Evolutionary conservation across 2,329 filamentous ascomycete genomes (phyloP).

Genomic region (Trichoderma afroharzianum): DNA sequence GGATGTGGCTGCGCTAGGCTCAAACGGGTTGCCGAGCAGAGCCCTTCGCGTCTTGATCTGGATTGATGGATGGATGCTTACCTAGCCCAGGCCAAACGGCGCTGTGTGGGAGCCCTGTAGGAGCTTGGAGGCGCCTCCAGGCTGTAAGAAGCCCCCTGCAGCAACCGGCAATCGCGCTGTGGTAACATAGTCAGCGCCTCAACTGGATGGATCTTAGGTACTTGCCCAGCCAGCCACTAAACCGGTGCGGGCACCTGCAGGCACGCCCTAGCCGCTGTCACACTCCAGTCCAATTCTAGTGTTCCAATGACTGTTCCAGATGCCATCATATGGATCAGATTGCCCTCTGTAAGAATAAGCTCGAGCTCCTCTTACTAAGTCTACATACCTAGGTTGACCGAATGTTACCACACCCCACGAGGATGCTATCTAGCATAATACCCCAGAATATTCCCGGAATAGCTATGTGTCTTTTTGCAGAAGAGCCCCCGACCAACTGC

Average conservation of each 20-base stretch:
- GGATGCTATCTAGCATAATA: background rate
- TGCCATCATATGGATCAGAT: background rate
- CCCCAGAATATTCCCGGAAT: background rate
- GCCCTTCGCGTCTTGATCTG: background rate
- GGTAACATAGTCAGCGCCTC: background rate
- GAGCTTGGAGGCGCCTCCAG: background rate
- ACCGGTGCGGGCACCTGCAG: background rate
- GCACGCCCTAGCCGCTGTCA: background rate
- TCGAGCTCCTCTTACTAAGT: background rate
- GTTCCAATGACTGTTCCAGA: background rate
- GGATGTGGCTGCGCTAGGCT: background rate
- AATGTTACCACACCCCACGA: background rate
- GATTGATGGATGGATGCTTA: too few relatives aligned
- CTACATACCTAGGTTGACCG: background rate
- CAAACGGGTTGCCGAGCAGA: background rate
- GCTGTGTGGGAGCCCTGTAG: background rate
- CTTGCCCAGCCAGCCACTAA: slow-evolving; percentile 1
- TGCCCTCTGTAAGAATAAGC: background rate
- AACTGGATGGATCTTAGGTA: background rate
- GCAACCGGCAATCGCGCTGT: background rate
- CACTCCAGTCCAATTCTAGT: background rate
- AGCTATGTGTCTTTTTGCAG: background rate
- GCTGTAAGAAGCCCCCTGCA: background rate
- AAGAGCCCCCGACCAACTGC: background rate
- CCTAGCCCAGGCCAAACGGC: background rate